These are phyloP conservation scores for Wickerhamomyces sp. DNA, from an alignment of 1,139 yeast genomes.

Conservation along the genomic window DNA sequence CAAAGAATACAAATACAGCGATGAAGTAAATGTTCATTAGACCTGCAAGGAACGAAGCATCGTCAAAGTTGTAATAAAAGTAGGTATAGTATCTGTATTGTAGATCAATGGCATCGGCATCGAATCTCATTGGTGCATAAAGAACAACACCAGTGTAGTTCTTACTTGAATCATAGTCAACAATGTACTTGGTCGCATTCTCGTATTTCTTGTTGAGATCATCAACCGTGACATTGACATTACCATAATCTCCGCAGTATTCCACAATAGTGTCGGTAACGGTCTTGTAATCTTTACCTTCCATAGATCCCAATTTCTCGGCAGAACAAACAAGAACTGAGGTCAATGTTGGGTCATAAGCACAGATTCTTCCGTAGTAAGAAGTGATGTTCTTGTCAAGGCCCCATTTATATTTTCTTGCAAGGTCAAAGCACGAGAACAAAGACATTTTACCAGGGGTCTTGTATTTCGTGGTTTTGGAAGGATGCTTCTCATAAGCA, in stretches of 20 bases:
- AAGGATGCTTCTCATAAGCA: background rate
- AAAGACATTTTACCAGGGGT: background rate
- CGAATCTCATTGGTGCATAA: slow-evolving; percentile 2
- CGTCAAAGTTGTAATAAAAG: slow-evolving; percentile 8
- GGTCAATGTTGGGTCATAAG: slow-evolving; percentile 16
- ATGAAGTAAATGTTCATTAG: slow-evolving; percentile 8
- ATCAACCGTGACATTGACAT: background rate
- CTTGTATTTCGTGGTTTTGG: background rate
- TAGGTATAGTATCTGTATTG: background rate
- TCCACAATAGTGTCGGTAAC: slow-evolving; percentile 1
- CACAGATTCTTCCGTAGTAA: slow-evolving; percentile 4
- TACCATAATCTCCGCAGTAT: slow-evolving; percentile 1
- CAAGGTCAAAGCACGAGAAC: background rate
- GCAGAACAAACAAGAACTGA: slow-evolving; percentile 9
- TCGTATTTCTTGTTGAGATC: slow-evolving; percentile 4
- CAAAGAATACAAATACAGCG: slow-evolving; percentile 7
- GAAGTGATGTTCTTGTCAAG: background rate
- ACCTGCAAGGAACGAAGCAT: slow-evolving; percentile 8
- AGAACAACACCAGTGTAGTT: slow-evolving; percentile 3
- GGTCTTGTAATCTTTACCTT: slow-evolving; percentile 11
- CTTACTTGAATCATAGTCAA: slow-evolving; percentile 1
- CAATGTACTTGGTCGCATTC: slow-evolving; percentile 14
- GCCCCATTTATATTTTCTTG: background rate
- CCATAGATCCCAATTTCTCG: slow-evolving; percentile 5
- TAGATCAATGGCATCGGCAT: background rate